phyloP scores from a whole-genome alignment of 2,329 filamentous ascomycete species.

The Calonectria pauciramosa region DNA sequence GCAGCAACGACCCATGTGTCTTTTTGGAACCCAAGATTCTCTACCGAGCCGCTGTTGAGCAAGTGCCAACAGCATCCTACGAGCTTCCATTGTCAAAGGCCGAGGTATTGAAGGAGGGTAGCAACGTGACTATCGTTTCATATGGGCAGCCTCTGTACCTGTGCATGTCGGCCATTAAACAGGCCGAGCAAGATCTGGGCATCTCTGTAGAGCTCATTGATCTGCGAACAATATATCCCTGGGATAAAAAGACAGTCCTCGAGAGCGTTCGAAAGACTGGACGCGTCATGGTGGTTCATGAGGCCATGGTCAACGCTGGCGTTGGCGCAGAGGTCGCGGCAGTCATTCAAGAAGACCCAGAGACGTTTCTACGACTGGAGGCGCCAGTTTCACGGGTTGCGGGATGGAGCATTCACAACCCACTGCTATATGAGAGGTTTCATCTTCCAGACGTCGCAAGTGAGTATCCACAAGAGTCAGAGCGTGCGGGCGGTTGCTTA shows the following conservation, averaged over 20 bases:
- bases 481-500: constrained; percentile 15
- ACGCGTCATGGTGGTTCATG: constrained; percentile 88
- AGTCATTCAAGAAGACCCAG: constrained; percentile 82
- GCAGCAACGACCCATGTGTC: constrained; percentile 86
- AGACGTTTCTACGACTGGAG: constrained; percentile 85
- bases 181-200: constrained; percentile 81
- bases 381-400: constrained; percentile 88
- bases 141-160: constrained; percentile 93
- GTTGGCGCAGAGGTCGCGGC: constrained; percentile 92
- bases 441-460: constrained; percentile 88
- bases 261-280: constrained; percentile 90
- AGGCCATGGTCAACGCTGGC: constrained; percentile 91
- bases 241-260: constrained; percentile 87
- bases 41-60: constrained; percentile 91
- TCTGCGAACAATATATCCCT: constrained; percentile 89
- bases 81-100: constrained; percentile 89
- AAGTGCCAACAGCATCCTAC: constrained; percentile 86
- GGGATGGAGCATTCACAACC: constrained; percentile 90
- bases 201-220: constrained; percentile 88
- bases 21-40: constrained; percentile 97
- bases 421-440: constrained; percentile 83
- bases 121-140: constrained; percentile 85
- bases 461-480: constrained; percentile 65
- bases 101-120: constrained; percentile 84
- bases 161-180: constrained; percentile 82